Base-by-base conservation (phyloP, 139 green algal genomes). In the Desmodesmus armatus region DNA sequence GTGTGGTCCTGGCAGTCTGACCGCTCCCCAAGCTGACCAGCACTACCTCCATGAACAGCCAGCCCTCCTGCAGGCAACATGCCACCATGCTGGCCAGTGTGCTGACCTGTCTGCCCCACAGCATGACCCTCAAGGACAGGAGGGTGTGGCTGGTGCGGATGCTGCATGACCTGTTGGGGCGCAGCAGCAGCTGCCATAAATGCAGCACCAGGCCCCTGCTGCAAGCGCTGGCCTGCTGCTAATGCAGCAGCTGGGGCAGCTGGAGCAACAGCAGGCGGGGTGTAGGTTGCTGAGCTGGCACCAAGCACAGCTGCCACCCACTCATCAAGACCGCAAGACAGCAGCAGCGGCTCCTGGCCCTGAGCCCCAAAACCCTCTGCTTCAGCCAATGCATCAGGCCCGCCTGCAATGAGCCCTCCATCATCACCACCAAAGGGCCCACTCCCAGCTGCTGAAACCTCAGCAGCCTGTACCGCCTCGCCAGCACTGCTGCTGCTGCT, bases 261-360 rank as follows among this genome's bases (percentile, higher is more conserved):
- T 51, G 3, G 1, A 6, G 67, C 63, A 29, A 72, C 41, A 29
- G 62, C 39, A 47, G 78, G 62, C 23, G 55, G 6, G n/a, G 44
- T 33, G n/a, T 67, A 73, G 13, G 53, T 79, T 6, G 29, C 81
- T 63, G 37, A 9, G 7, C 53, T 60, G n/a, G 11, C 40, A 44
- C 63, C 41, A 5, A 86, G 37, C 19, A 71, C 40, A 35, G 33
- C 39, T 39, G 35, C 31, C 17, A 84, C 13, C 62, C 62, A 84
- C 23, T 84, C 63, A 65, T 76, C 43, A n/a, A 84, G 21, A 17
- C 62, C 62, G 40, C 78, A 84, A 5, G 78, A 75, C 29, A 77
- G 62, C 62, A 84, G 37, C 76, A 82, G 35, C 2, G 76, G 55
- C 55, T 43, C n/a, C 49, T 58, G 21, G 3, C 6, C 23, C 39